Evolutionary conservation across 768 basidiomycete species (phyloP), one percentile per base, ranked within the genome.

Genomic region (Pleurotus eryngii): DNA sequence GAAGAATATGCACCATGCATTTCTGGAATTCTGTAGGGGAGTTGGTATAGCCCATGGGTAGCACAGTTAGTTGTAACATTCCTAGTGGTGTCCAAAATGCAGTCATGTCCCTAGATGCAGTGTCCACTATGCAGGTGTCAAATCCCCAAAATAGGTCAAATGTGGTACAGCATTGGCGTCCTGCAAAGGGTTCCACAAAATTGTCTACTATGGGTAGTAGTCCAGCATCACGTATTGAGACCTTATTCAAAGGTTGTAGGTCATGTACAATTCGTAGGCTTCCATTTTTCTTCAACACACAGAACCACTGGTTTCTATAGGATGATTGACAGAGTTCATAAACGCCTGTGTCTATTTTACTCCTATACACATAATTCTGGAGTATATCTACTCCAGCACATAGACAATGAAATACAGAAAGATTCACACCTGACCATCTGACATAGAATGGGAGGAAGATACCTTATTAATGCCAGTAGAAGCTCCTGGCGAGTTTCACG

Each of bases 31-130:
- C 67, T 2, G 60, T 53, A 1, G 64, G 67, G 0, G 65, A 72
- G 22, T 79, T 78, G 0, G 77, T 77, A 42, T 65, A 75, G 0
- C 78, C 80, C 58, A 69, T 74, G 0, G 74, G 76, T 0, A 81
- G 45, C 0, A 64, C 67, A 0, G 69, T 73, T 0, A 79, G 63
- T 0, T 66, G 65, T 0, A 74, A 54, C 0, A 68, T 59, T 1
- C 76, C 73, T 4, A 74, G 59, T 0, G 74, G 76, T 0, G 71
- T 76, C 55, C 69, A 65, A 57, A 79, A 80, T 0, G 73, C 70
- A 0, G 76, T 79, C 4, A 74, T 67, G 61, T 63, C 72, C 17
- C 55, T 60, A 57, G 42, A 68, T 43, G 56, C 5, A 43, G 61
- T 17, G 60, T 67, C 49, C 9, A 69, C 15, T 40, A 56, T 48